Conservation (phyloP, 805 yeast species). For the Ogataea minuta region DNA sequence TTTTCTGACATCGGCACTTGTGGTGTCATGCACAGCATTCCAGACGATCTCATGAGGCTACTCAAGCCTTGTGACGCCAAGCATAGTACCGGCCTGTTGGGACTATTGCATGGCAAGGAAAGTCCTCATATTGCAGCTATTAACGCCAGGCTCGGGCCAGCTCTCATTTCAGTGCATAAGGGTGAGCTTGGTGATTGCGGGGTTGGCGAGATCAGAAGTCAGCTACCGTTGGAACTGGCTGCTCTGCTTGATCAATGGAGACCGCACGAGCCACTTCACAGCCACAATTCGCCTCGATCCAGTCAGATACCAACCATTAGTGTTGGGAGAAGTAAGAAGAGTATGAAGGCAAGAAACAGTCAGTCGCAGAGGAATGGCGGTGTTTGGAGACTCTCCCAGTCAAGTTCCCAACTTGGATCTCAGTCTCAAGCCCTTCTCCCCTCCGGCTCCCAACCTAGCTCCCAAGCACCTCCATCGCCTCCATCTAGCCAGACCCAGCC, state of each 20-base stretch:
- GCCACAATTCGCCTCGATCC: slow-evolving; percentile 1
- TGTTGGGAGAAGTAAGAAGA: slow-evolving; percentile 8
- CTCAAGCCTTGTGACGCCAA: slow-evolving; percentile 7
- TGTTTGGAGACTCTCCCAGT: slow-evolving; percentile 1
- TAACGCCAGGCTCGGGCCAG: slow-evolving; percentile 13
- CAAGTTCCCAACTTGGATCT: not conserved
- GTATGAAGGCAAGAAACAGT: not conserved
- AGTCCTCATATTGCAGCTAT: not conserved
- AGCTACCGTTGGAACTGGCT: slow-evolving; percentile 11
- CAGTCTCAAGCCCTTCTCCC: too few species aligned
- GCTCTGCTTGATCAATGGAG: slow-evolving; percentile 21
- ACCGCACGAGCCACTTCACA: slow-evolving; percentile 8
- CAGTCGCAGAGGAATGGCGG: not conserved
- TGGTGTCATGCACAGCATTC: not conserved
- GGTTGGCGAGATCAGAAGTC: slow-evolving; percentile 3
- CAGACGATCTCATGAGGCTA: slow-evolving; percentile 4
- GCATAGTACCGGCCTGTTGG: not conserved
- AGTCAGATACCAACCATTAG: slow-evolving; percentile 14
- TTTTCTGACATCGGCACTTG: slow-evolving; percentile 14
- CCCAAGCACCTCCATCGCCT: slow-evolving; percentile 1
- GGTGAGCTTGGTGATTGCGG: not conserved
- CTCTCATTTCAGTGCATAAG: slow-evolving; percentile 10
- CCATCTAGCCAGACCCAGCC: not conserved
- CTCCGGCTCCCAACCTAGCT: not conserved
- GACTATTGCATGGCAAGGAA: slow-evolving; percentile 2